Conservation (phyloP, 495 filamentous ascomycete genomes). For the Tetracladium setigerum region DNA sequence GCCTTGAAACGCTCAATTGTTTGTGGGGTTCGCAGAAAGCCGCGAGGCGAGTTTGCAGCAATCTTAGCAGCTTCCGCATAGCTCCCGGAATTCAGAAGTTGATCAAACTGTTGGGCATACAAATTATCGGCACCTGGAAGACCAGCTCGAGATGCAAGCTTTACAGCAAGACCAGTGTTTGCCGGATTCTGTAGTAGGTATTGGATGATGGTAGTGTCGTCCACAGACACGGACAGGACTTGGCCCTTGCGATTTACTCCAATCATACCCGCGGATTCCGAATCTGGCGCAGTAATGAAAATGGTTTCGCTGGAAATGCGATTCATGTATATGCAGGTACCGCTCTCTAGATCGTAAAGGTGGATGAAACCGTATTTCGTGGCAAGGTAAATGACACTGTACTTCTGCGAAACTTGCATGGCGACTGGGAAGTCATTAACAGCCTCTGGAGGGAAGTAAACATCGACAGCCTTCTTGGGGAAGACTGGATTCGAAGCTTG, state of each 20-base stretch:
- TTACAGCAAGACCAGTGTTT: conserved; percentile 82
- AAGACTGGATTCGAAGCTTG: conserved; percentile 79
- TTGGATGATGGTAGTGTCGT: conserved; percentile 82
- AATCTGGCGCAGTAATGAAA: conserved; percentile 83
- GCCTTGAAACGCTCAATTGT: conserved; percentile 95
- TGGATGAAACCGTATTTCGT: conserved; percentile 99
- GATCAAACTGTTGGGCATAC: conserved; percentile 87
- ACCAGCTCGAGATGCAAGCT: conserved; percentile 88
- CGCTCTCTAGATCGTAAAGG: conserved; percentile 93
- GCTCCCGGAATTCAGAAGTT: conserved; percentile 64
- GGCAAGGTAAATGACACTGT: conserved; percentile 91
- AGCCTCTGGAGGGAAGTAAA: conserved; percentile 94
- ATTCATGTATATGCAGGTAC: conserved; percentile 99
- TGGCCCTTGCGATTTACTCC: conserved; percentile 97
- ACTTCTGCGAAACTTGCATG: conserved; percentile 93
- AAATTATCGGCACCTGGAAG: conserved; percentile 93
- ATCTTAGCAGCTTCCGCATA: conserved; percentile 88
- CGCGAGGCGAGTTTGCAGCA: conserved; percentile 91
- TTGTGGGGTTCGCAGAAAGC: conserved; percentile 86
- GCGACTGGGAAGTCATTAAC: conserved; percentile 96
- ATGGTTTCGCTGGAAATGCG: conserved; percentile 98
- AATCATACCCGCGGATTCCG: conserved; percentile 79
- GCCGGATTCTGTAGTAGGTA: conserved; percentile 95
- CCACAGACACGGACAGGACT: conserved; percentile 85
- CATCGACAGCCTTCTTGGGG: conserved; percentile 90